Percentiles rank a stretch among this genome's conserved stretches.
phyloP scores from a whole-genome alignment of 1,284 basidiomycete genomes.

The Somion occarium region DNA sequence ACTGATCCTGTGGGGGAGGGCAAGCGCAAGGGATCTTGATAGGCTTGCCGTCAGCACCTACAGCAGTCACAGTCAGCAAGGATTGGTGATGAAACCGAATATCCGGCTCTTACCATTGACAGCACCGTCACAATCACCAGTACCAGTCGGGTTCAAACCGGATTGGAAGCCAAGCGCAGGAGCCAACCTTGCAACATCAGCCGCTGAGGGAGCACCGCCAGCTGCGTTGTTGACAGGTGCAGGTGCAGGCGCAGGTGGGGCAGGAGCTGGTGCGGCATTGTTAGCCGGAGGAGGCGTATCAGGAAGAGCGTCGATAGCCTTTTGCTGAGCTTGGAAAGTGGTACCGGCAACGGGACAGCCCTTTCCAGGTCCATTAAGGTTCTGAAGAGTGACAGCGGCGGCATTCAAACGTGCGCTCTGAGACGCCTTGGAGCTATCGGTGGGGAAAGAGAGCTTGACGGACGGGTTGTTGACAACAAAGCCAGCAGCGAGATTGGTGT shows the following conservation, averaged over 20 bases:
- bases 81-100: not conserved
- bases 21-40: constrained; percentile 37
- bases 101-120: constrained; percentile 12
- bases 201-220: constrained; percentile 8
- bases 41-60: constrained; percentile 24
- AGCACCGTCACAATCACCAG: constrained; percentile 30
- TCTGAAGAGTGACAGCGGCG: constrained; percentile 33
- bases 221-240: not conserved
- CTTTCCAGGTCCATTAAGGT: constrained; percentile 32
- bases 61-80: not conserved
- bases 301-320: constrained; percentile 22
- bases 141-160: constrained; percentile 24
- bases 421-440: constrained; percentile 47
- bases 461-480: constrained; percentile 56
- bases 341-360: constrained; percentile 35
- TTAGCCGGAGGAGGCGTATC: constrained; percentile 3
- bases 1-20: constrained; percentile 31
- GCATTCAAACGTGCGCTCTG: constrained; percentile 47
- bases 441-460: constrained; percentile 52
- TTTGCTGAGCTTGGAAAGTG: constrained; percentile 27
- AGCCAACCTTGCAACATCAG: constrained; percentile 19
- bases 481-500: constrained; percentile 55
- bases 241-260: constrained; percentile 9
- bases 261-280: constrained; percentile 9
- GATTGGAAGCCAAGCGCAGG: constrained; percentile 21